A percentile compares a stretch with the other conserved stretches of the same genome.
phyloP scores from a whole-genome alignment of 148 eudicot species.

The Beta vulgaris region DNA sequence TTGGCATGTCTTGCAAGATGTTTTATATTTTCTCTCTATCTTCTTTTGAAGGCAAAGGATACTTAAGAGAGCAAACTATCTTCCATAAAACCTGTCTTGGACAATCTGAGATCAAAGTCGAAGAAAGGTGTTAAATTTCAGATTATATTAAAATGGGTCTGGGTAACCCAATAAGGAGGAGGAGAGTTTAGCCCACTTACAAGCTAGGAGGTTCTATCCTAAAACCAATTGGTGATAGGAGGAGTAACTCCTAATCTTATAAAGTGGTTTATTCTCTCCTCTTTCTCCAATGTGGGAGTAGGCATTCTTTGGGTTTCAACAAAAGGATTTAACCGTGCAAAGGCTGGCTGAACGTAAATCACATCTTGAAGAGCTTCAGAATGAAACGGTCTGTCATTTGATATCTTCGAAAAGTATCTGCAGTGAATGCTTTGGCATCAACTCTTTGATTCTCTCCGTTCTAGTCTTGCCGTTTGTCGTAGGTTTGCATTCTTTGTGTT shows the following conservation, averaged over 20 bases:
- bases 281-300: too few relatives aligned
- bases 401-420: not conserved
- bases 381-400: conserved; percentile 58
- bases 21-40: conserved; percentile 10
- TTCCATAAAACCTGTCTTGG: conserved; percentile 51
- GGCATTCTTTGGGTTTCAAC: conserved; percentile 58
- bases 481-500: not conserved
- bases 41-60: conserved; percentile 43
- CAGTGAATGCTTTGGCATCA: not conserved
- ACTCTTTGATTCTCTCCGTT: conserved; percentile 6
- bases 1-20: too few relatives aligned
- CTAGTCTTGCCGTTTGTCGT: conserved; percentile 59
- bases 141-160: too few relatives aligned
- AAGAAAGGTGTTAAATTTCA: conserved; percentile 53
- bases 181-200: too few relatives aligned
- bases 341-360: conserved; percentile 69
- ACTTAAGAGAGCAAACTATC: conserved; percentile 58
- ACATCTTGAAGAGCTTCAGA: conserved; percentile 73
- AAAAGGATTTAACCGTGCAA: conserved; percentile 58
- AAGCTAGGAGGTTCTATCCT: too few relatives aligned
- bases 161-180: too few relatives aligned
- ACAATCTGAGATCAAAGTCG: conserved; percentile 60
- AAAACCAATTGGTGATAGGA: too few relatives aligned
- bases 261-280: too few relatives aligned
- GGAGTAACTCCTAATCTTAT: too few relatives aligned